Evolutionary conservation across 78 protist species (phyloP).

Genomic region (Speleostelium caveatum): DNA sequence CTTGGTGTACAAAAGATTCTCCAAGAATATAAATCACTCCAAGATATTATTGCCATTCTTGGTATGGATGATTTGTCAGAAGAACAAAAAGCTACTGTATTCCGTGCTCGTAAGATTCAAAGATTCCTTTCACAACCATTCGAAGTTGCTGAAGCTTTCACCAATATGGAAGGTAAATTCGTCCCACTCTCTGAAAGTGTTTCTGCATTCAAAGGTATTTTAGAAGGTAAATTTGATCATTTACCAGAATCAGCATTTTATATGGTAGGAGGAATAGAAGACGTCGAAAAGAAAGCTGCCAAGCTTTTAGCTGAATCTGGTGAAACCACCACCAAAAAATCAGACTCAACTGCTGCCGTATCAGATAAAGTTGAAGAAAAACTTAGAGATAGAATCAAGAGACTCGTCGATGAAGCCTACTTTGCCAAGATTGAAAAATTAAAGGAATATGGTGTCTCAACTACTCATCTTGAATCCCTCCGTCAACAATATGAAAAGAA

Average conservation of each 20-base stretch:
- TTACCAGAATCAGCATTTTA: constrained; percentile 98
- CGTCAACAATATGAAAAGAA: constrained; percentile 46
- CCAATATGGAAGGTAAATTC: constrained; percentile 95
- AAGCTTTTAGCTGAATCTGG: constrained; percentile 75
- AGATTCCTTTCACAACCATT: constrained; percentile 99
- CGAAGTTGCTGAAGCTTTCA: constrained; percentile 98
- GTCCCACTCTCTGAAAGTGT: constrained; percentile 93
- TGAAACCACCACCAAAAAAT: constrained; percentile 20
- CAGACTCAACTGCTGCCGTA: constrained; percentile 1
- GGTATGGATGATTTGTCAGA: constrained; percentile 99
- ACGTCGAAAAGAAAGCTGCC: constrained; percentile 91
- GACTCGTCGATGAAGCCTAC: constrained; percentile 76
- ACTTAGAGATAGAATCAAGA: constrained; percentile 20
- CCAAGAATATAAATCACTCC: constrained; percentile 98
- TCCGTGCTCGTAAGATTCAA: constrained; percentile 98
- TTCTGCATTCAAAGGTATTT: constrained; percentile 90
- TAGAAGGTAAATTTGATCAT: constrained; percentile 95
- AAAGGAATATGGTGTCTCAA: constrained; percentile 54
- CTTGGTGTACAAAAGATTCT: constrained; percentile 94
- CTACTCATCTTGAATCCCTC: constrained; percentile 30
- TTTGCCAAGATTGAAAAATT: constrained; percentile 53
- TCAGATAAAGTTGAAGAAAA: constrained; percentile 16
- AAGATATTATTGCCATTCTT: constrained; percentile 99
- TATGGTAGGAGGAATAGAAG: constrained; percentile 97
- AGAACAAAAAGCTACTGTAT: constrained; percentile 97